These are phyloP conservation scores for Coix lacrymajobi DNA, from an alignment of 176 grass and related monocot species.

Conservation along the genomic window DNA sequence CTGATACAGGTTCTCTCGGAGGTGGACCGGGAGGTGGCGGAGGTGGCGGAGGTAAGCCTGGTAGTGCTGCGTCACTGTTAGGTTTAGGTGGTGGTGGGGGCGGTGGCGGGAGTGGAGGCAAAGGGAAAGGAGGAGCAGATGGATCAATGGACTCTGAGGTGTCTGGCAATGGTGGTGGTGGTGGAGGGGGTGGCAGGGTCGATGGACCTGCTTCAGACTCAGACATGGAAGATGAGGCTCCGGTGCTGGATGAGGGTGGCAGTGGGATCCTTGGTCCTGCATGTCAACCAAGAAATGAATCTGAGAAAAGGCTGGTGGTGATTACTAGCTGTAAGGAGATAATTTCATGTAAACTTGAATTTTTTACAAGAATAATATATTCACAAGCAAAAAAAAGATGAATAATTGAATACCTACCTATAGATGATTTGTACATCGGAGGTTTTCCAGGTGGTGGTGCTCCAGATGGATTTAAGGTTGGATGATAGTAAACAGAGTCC, in stretches of 20 bases:
- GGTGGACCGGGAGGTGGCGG: conserved; percentile 76
- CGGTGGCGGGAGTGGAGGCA: conserved; percentile 49
- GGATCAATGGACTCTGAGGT: conserved; percentile 53
- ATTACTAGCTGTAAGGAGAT: background rate
- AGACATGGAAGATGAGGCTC: conserved; percentile 55
- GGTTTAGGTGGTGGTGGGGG: conserved; percentile 54
- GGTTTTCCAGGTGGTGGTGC: conserved; percentile 88
- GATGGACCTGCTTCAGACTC: conserved; percentile 68
- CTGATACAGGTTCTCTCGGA: conserved; percentile 50
- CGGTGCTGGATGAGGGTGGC: conserved; percentile 47
- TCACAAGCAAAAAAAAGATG: background rate
- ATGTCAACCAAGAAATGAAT: conserved; percentile 32
- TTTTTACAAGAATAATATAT: background rate
- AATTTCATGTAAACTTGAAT: background rate
- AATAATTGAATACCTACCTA: conserved; percentile 56
- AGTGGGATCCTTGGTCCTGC: conserved; percentile 68
- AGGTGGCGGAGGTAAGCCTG: conserved; percentile 55
- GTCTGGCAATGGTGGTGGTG: conserved; percentile 56
- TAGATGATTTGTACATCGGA: conserved; percentile 90
- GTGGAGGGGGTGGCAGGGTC: conserved; percentile 63
- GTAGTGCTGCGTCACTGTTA: conserved; percentile 15
- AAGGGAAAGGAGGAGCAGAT: conserved; percentile 38
- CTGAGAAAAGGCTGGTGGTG: background rate
- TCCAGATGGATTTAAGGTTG: conserved; percentile 84
- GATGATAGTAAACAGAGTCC: conserved; percentile 89